Conservation (phyloP, 1,284 basidiomycete genomes). For the Boletus mariae region DNA sequence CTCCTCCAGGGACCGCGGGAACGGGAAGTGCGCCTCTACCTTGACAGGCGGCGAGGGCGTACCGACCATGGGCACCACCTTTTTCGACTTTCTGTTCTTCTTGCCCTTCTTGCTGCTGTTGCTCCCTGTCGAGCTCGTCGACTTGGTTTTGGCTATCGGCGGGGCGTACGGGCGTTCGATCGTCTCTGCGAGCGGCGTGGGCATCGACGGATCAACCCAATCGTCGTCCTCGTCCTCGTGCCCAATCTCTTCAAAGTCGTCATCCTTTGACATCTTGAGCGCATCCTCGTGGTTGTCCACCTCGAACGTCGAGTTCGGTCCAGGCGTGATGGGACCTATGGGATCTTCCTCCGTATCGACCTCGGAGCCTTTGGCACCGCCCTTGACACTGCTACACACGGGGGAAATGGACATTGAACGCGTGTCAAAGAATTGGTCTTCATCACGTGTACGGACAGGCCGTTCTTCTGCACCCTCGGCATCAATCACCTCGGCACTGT, state of each 20-base stretch:
- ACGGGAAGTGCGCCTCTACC: constrained; percentile 49
- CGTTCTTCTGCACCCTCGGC: constrained; percentile 15
- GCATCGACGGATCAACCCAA: constrained; percentile 53
- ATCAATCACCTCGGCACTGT: constrained; percentile 32
- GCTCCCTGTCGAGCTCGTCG: constrained; percentile 28
- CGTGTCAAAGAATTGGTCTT: constrained; percentile 48
- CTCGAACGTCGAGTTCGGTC: constrained; percentile 48
- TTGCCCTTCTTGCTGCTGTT: constrained; percentile 26
- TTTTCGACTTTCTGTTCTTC: constrained; percentile 30
- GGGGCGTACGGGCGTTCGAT: constrained; percentile 34
- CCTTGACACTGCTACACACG: constrained; percentile 36
- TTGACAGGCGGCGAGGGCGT: constrained; percentile 34
- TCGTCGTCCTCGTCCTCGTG: constrained; percentile 48
- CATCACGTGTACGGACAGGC: constrained; percentile 22
- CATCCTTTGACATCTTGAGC: constrained; percentile 16
- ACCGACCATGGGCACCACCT: constrained; percentile 37
- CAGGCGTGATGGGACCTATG: constrained; percentile 61
- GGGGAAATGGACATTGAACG: constrained; percentile 40
- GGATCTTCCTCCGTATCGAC: constrained; percentile 66
- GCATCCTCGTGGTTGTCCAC: constrained; percentile 25
- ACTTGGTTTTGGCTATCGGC: constrained; percentile 30
- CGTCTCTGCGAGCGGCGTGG: constrained; percentile 35
- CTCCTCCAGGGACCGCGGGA: constrained; percentile 50
- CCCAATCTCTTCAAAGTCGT: constrained; percentile 35
- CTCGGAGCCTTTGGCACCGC: constrained; percentile 44